These are phyloP conservation scores for Melaleuca quinquenervia DNA, from an alignment of 345 rosid species.

Conservation along the genomic window DNA sequence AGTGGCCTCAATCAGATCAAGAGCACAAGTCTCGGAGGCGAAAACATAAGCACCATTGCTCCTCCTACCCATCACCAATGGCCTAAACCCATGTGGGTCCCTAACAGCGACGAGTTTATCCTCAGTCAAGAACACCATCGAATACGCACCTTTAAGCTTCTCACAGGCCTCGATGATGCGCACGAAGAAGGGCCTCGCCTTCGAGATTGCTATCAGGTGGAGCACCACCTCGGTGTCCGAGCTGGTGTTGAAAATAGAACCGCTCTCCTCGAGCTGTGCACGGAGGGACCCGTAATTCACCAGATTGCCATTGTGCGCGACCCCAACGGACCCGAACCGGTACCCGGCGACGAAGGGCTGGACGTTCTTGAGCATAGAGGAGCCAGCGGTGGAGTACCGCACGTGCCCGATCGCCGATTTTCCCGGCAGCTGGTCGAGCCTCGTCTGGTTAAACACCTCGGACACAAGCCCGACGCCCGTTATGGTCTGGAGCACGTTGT, in stretches of 20 bases:
- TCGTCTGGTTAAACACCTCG: slow-evolving; percentile 81
- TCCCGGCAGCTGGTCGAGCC: slow-evolving; percentile 81
- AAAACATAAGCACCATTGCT: slow-evolving; percentile 88
- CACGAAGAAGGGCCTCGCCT: slow-evolving; percentile 76
- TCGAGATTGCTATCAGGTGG: slow-evolving; percentile 88
- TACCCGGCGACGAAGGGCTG: slow-evolving; percentile 98
- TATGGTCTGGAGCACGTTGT: slow-evolving; percentile 63
- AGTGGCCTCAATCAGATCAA: slow-evolving; percentile 90
- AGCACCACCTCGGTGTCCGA: slow-evolving; percentile 97
- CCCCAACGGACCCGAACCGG: slow-evolving; percentile 80
- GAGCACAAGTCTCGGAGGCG: slow-evolving; percentile 97
- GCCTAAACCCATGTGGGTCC: slow-evolving; percentile 86
- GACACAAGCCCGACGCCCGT: slow-evolving; percentile 95
- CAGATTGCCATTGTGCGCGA: slow-evolving; percentile 90
- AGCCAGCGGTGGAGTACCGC: slow-evolving; percentile 88
- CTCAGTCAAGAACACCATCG: slow-evolving; percentile 87
- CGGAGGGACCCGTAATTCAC: slow-evolving; percentile 68
- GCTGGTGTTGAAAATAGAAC: slow-evolving; percentile 86
- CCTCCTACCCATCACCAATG: slow-evolving; percentile 92
- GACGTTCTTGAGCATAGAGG: slow-evolving; percentile 91
- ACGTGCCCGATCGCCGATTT: slow-evolving; percentile 87
- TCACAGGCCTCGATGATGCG: slow-evolving; percentile 95
- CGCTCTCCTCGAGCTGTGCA: slow-evolving; percentile 67
- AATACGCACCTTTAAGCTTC: slow-evolving; percentile 78
- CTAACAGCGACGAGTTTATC: slow-evolving; percentile 94